phyloP scores from a whole-genome alignment of 352 stramenopile species.

The Phytopythium litorale region DNA sequence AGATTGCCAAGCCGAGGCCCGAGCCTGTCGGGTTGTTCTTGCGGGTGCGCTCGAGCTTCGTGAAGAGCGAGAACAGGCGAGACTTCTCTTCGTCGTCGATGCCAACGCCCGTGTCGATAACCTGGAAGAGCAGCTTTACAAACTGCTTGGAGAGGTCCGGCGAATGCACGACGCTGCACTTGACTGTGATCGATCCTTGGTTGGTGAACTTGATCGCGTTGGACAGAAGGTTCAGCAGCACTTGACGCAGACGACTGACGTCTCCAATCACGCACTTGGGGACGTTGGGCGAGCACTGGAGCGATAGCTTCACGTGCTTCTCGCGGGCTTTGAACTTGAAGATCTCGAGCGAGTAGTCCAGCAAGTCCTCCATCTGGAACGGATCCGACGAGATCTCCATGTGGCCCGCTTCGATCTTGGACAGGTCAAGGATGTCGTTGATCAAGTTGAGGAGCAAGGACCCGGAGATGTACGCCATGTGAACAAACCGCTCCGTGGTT shows the following conservation, averaged over 20 bases:
- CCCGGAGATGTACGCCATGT: constrained; percentile 69
- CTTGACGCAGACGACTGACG: constrained; percentile 56
- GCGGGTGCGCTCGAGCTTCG: constrained; percentile 54
- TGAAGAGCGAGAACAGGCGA: constrained; percentile 60
- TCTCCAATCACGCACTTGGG: constrained; percentile 58
- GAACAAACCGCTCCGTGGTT: constrained; percentile 53
- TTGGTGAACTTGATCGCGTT: constrained; percentile 84
- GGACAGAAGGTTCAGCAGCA: constrained; percentile 70
- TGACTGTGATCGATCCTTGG: constrained; percentile 62
- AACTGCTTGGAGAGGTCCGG: constrained; percentile 48
- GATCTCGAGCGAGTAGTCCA: constrained; percentile 80
- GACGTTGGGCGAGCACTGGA: constrained; percentile 49
- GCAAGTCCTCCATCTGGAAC: constrained; percentile 64
- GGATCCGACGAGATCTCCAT: constrained; percentile 76
- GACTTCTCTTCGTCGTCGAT: constrained; percentile 68
- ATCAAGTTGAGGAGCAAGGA: constrained; percentile 68
- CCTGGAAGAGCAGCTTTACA: constrained; percentile 66
- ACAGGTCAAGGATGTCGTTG: constrained; percentile 88
- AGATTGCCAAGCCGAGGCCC: constrained; percentile 65
- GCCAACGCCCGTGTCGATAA: constrained; percentile 65
- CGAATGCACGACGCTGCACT: constrained; percentile 50
- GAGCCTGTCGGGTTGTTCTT: constrained; percentile 73
- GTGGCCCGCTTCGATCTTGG: constrained; percentile 90
- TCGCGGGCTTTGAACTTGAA: constrained; percentile 80
- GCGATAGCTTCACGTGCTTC: constrained; percentile 78